phyloP scores from a whole-genome alignment of 352 stramenopile species.

The Phytophthora nicotianae region DNA sequence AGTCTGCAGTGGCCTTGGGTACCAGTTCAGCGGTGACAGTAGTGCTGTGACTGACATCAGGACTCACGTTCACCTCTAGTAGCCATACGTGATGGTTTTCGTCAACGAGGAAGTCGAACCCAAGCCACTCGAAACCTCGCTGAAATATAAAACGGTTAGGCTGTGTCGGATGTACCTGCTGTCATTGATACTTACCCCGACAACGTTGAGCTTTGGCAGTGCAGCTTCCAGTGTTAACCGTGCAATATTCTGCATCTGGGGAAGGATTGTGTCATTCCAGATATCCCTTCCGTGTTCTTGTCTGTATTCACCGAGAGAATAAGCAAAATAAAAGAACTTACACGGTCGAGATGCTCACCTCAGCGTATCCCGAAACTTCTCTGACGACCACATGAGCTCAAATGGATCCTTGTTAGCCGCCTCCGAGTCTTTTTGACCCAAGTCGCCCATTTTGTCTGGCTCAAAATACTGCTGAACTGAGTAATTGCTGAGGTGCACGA shows the following conservation, averaged over 20 bases:
- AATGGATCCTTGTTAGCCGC: background rate
- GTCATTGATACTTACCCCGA: conserved; percentile 52
- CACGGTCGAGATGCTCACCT: conserved; percentile 22
- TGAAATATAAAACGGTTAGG: conserved; percentile 25
- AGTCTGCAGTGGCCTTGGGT: conserved; percentile 53
- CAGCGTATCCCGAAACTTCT: conserved; percentile 43
- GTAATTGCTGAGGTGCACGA: conserved; percentile 86
- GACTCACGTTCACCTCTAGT: conserved; percentile 89
- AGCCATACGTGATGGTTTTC: conserved; percentile 63
- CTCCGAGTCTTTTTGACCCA: conserved; percentile 1
- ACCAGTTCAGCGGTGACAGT: conserved; percentile 56
- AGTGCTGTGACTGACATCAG: conserved; percentile 85
- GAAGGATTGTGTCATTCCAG: conserved; percentile 54
- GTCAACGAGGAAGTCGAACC: conserved; percentile 85
- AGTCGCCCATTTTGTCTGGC: background rate
- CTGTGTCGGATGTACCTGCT: too few relatives aligned
- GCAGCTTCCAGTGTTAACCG: conserved; percentile 46
- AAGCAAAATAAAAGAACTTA: background rate
- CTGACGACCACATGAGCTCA: conserved; percentile 70
- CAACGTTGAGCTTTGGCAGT: conserved; percentile 43
- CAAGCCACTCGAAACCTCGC: conserved; percentile 87
- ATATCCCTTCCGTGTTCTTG: conserved; percentile 49
- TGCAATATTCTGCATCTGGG: conserved; percentile 63
- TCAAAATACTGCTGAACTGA: conserved; percentile 77
- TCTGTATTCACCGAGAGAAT: conserved; percentile 1